Evolutionary conservation across 495 filamentous ascomycete genomes (phyloP).

Genomic region (Xylaria intraflava): DNA sequence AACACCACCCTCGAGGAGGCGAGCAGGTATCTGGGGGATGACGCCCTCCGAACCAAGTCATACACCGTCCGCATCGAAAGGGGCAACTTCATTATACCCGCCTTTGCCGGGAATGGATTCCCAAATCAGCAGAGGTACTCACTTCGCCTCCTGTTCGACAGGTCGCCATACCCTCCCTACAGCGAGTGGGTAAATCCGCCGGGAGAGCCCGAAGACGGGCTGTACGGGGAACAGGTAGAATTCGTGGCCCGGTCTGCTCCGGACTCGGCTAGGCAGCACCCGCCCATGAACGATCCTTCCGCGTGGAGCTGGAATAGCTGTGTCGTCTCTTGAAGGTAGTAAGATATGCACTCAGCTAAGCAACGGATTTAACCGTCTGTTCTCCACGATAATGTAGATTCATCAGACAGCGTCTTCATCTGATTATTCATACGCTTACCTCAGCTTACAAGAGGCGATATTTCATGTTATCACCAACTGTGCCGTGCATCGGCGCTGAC

Average conservation of each 20-base stretch:
- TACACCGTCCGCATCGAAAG: constrained; percentile 25
- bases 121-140: constrained; percentile 12
- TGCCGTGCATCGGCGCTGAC: no score
- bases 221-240: constrained; percentile 23
- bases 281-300: constrained; percentile 14
- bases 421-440: no score
- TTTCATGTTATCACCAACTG: no score
- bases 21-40: constrained; percentile 20
- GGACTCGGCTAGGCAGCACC: constrained; percentile 7
- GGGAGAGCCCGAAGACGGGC: constrained; percentile 15
- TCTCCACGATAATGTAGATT: no score
- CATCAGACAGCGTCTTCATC: no score
- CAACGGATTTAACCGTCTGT: no score
- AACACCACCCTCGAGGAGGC: constrained; percentile 14
- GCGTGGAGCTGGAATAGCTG: constrained; percentile 10
- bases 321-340: constrained; percentile 8
- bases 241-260: constrained; percentile 17
- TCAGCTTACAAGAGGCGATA: no score
- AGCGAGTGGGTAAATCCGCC: constrained; percentile 21
- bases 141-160: constrained; percentile 25
- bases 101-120: not conserved
- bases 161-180: constrained; percentile 26
- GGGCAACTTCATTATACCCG: constrained; percentile 24
- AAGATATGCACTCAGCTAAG: not conserved
- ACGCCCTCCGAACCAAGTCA: constrained; percentile 22